These are phyloP conservation scores for Blastomyces gilchristii DNA, from an alignment of 2,329 filamentous ascomycete species.

Conservation along the genomic window DNA sequence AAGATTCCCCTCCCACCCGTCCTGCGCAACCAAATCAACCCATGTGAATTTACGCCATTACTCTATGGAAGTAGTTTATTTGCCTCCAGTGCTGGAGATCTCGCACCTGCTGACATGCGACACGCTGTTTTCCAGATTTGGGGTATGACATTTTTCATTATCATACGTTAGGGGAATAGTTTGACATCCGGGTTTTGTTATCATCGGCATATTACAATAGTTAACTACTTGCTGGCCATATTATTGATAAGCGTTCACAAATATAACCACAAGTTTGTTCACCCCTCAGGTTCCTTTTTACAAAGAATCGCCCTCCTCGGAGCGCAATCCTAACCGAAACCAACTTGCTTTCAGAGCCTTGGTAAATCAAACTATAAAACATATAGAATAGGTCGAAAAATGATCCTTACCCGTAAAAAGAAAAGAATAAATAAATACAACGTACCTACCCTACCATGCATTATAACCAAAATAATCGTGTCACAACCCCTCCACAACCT, in stretches of 20 bases:
- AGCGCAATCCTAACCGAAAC: neutral
- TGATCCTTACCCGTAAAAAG: neutral
- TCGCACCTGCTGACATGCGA: neutral
- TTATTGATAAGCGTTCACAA: neutral
- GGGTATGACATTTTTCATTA: neutral
- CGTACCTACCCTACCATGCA: neutral
- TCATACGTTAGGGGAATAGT: neutral
- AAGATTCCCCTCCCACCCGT: neutral
- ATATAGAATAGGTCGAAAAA: neutral
- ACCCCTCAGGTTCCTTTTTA: neutral
- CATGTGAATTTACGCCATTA: neutral
- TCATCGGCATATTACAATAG: neutral
- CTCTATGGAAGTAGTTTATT: neutral
- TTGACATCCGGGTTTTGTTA: neutral
- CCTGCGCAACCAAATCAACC: no score
- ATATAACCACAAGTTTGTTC: neutral
- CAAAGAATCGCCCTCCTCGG: neutral
- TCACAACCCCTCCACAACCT: slow-evolving; percentile 11
- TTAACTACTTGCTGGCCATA: neutral
- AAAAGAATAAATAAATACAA: neutral
- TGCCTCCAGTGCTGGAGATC: neutral
- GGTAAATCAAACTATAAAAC: neutral
- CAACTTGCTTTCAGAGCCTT: neutral
- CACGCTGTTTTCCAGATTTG: neutral
- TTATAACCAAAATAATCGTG: neutral